Conservation (phyloP, 2,329 filamentous ascomycete genomes). For the Diplodia seriata region DNA sequence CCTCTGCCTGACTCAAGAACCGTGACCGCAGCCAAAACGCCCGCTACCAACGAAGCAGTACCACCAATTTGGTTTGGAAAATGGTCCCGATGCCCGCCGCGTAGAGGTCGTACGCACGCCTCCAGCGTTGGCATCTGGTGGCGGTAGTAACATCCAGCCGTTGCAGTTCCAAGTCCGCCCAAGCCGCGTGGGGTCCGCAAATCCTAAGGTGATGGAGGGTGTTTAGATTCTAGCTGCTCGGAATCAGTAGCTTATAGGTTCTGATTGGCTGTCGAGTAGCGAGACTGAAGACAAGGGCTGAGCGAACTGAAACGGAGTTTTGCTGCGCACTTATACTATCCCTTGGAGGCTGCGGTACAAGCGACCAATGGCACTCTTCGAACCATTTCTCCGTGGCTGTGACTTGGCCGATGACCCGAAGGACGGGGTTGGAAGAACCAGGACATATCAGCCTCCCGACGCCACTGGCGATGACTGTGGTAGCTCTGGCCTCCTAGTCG, state of each 20-base stretch:
- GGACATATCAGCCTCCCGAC: background rate
- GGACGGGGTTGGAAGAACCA: background rate
- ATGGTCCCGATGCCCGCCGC: constrained; percentile 11
- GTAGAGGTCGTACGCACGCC: background rate
- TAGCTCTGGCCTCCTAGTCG: constrained; percentile 5
- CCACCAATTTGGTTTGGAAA: constrained; percentile 20
- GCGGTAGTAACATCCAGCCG: constrained; percentile 15
- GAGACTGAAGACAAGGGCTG: background rate
- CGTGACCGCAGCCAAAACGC: constrained; percentile 12
- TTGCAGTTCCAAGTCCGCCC: background rate
- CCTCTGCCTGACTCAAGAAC: constrained; percentile 16
- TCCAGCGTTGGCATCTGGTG: constrained; percentile 2
- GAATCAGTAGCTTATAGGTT: background rate
- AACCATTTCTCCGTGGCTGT: background rate
- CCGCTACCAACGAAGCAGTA: constrained; percentile 2
- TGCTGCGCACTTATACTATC: constrained; percentile 11
- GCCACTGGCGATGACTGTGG: constrained; percentile 7
- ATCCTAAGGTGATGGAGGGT: background rate
- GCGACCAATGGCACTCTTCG: constrained; percentile 3
- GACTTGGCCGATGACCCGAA: constrained; percentile 16
- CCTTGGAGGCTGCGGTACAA: constrained; percentile 1
- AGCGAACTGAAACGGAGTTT: background rate
- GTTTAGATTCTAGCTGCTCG: background rate
- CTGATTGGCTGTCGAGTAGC: constrained; percentile 13
- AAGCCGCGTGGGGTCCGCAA: constrained; percentile 21